Evolutionary conservation across 2,329 filamentous ascomycete species (phyloP), one percentile per base, ranked within the genome.

Genomic region (Sphaceloma murrayae): DNA sequence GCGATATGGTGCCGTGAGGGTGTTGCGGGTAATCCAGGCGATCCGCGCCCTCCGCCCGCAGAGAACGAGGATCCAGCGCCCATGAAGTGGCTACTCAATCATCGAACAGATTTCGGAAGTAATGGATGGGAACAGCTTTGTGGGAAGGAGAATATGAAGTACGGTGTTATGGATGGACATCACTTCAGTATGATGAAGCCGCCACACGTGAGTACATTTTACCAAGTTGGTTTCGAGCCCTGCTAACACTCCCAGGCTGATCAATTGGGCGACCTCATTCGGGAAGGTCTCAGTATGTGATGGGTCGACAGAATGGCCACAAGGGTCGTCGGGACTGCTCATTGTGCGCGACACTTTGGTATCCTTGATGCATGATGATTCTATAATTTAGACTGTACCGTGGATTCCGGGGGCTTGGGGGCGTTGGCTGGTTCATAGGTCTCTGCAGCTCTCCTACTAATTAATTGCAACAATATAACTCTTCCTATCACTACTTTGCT

Each of bases 131-230:
- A 77, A 19, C 74, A 81, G 59, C 77, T 78, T 31, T 63, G 83
- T 29, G 75, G 77, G 43, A 56, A 65, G 39, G 63, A 71, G 44
- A 80, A 77, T 61, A 78, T 83, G 64, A 67, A 68, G 38, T 79
- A 73, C 51, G 71, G 70, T 45, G 76, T 80, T 55, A 81, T 83
- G 76, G 75, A 74, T 11, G 81, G 79, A 2, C 82, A 85, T 55
- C 80, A 85, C 63, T 85, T 85, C 63, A 77, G 72, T 14, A 85
- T 85, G 80, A 84, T 85, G 78, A 77, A 80, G 59, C 77, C 76
- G 21, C 60, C 60, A n/a, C 54, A 58, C 38, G 58, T 44, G 24
- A 45, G 40, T 48, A 21, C n/a, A n/a, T n/a, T n/a, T n/a, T n/a
- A n/a, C n/a, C n/a, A n/a, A n/a, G n/a, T n/a, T n/a, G n/a, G n/a